These are phyloP conservation scores for Erysimum cheiranthoides DNA, from an alignment of 345 rosid genomes.

Conservation along the genomic window DNA sequence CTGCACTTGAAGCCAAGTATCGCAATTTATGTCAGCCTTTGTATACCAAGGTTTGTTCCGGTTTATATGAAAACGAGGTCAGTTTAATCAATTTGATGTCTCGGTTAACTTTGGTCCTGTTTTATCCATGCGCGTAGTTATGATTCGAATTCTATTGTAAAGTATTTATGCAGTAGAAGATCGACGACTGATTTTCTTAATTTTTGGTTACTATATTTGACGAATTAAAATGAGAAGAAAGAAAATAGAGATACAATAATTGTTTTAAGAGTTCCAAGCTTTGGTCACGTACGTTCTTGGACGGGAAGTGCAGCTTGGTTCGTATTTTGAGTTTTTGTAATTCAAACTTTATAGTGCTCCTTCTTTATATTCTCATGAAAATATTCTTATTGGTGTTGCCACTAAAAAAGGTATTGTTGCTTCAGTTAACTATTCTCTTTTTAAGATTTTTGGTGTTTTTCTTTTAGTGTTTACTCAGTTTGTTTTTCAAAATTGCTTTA, in stretches of 20 bases:
- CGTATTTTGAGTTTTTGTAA: constrained; percentile 16
- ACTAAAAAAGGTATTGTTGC: too few species aligned
- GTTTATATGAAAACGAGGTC: neutral
- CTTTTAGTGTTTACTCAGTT: too few species aligned
- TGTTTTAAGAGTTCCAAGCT: neutral
- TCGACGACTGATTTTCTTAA: neutral
- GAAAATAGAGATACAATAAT: neutral
- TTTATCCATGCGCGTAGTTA: neutral
- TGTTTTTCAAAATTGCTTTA: too few species aligned
- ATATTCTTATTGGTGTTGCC: too few species aligned
- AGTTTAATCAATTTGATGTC: neutral
- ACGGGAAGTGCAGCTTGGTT: constrained; percentile 38
- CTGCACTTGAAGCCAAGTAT: too few species aligned
- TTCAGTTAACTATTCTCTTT: too few species aligned
- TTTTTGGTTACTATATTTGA: constrained; percentile 11
- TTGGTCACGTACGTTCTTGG: constrained; percentile 38
- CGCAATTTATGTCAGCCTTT: too few species aligned
- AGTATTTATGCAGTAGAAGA: neutral
- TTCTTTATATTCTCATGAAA: constrained; percentile 23
- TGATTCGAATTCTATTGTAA: neutral
- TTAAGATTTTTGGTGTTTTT: too few species aligned
- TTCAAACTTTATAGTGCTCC: constrained; percentile 25
- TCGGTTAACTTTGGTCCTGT: neutral
- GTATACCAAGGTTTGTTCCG: neutral
- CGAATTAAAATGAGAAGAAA: constrained; percentile 27